Conservation (phyloP, 176 grass and related monocot genomes). For the Alopecurus myosuroides region DNA sequence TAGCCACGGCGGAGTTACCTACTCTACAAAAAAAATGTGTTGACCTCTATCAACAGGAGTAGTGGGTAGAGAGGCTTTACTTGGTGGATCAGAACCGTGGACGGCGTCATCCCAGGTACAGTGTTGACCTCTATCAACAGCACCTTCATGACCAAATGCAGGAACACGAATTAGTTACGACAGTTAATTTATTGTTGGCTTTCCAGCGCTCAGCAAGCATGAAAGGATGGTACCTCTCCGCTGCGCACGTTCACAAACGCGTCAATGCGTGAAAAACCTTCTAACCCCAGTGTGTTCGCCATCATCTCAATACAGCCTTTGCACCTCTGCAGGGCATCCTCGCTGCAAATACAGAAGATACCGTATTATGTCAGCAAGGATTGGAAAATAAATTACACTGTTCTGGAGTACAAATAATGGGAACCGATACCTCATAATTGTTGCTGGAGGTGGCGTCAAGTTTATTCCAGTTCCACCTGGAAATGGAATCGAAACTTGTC, state of each 20-base stretch:
- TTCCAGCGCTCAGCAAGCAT: no score
- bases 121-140: constrained; percentile 89
- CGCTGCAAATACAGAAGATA: constrained; percentile 23
- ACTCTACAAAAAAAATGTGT: no score
- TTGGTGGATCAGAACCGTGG: constrained; percentile 88
- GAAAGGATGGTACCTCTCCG: constrained; percentile 86
- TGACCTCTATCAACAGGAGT: no score
- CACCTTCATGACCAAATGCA: constrained; percentile 38
- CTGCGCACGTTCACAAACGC: constrained; percentile 72
- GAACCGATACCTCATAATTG: constrained; percentile 58
- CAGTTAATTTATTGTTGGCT: neutral
- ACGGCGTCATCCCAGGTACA: constrained; percentile 93
- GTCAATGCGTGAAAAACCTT: constrained; percentile 86
- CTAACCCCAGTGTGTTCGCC: constrained; percentile 66
- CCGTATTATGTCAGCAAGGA: neutral
- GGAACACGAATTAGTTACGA: neutral
- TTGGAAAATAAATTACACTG: neutral
- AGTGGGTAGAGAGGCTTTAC: constrained; percentile 14
- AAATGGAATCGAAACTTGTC: constrained; percentile 14
- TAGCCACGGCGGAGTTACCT: neutral
- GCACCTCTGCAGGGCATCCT: constrained; percentile 63
- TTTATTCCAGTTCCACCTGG: constrained; percentile 95
- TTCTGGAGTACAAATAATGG: neutral
- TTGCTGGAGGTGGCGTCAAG: constrained; percentile 83
- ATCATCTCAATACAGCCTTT: constrained; percentile 61